These are phyloP conservation scores for Phytophthora fragariae DNA, from an alignment of 352 stramenopile species.

Conservation along the genomic window DNA sequence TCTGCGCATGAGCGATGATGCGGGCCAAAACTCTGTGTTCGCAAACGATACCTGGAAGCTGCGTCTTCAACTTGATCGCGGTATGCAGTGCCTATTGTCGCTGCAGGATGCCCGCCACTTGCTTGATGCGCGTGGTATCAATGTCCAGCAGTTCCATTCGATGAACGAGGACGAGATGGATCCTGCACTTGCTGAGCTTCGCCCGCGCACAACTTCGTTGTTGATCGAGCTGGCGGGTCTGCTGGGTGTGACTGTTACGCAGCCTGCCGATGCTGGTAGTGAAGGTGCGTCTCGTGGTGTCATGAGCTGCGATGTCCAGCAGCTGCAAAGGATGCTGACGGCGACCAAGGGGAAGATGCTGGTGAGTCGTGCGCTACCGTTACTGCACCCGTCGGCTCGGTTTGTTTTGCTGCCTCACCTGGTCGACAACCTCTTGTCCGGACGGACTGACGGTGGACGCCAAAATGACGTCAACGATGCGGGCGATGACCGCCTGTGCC, in stretches of 20 bases:
- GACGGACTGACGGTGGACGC: slow-evolving; percentile 42
- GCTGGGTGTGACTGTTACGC: slow-evolving; percentile 59
- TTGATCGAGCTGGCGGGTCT: slow-evolving; percentile 73
- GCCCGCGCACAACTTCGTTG: slow-evolving; percentile 69
- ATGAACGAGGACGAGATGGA: slow-evolving; percentile 79
- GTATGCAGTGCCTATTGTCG: slow-evolving; percentile 79
- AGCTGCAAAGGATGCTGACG: slow-evolving; percentile 67
- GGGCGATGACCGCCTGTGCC: slow-evolving; percentile 70
- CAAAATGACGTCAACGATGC: slow-evolving; percentile 43
- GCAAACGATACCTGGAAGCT: slow-evolving; percentile 74
- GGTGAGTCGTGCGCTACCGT: slow-evolving; percentile 75
- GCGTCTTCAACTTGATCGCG: slow-evolving; percentile 77
- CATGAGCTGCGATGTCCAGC: slow-evolving; percentile 59
- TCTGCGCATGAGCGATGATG: slow-evolving; percentile 59
- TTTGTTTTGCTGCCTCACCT: slow-evolving; percentile 80
- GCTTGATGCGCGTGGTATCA: slow-evolving; percentile 82
- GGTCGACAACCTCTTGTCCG: slow-evolving; percentile 68
- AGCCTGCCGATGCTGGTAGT: slow-evolving; percentile 18
- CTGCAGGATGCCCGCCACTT: slow-evolving; percentile 85
- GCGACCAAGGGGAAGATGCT: slow-evolving; percentile 77
- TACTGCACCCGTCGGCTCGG: slow-evolving; percentile 82
- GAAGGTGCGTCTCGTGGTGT: slow-evolving; percentile 26
- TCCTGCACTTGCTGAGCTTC: slow-evolving; percentile 70
- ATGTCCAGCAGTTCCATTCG: slow-evolving; percentile 88
- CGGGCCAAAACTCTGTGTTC: slow-evolving; percentile 70